Percentiles rank a stretch among this genome's conserved stretches.
Conservation (phyloP, 129 eudicot species). For the Tagetes erecta region DNA sequence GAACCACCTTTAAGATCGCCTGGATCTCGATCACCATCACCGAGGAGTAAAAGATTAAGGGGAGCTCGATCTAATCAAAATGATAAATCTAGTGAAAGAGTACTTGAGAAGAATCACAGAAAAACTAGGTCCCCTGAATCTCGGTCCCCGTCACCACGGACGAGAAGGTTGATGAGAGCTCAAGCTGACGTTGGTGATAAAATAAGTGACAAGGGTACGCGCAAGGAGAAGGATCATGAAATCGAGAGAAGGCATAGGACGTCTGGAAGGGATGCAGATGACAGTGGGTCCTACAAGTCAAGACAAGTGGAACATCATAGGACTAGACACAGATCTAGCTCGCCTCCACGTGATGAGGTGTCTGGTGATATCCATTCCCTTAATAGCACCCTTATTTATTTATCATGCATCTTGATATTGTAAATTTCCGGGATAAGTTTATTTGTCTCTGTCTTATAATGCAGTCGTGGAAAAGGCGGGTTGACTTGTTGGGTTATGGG, state of each 20-base stretch:
- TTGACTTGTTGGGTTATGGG: background rate
- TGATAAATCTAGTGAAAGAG: slow-evolving; percentile 40
- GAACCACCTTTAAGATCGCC: slow-evolving; percentile 44
- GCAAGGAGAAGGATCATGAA: slow-evolving; percentile 50
- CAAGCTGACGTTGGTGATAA: slow-evolving; percentile 53
- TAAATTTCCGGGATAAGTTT: background rate
- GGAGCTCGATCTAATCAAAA: slow-evolving; percentile 43
- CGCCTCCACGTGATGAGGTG: slow-evolving; percentile 89
- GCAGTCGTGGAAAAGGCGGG: background rate
- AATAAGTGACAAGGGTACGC: slow-evolving; percentile 52
- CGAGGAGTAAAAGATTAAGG: slow-evolving; percentile 42
- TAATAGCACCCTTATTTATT: slow-evolving; percentile 4
- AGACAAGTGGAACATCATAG: slow-evolving; percentile 56
- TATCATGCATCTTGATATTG: slow-evolving; percentile 3
- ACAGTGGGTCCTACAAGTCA: slow-evolving; percentile 58
- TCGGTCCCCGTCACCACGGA: slow-evolving; percentile 71
- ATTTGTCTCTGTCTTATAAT: slow-evolving; percentile 2
- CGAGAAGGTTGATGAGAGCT: slow-evolving; percentile 63
- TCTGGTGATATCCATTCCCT: slow-evolving; percentile 83
- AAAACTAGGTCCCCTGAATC: slow-evolving; percentile 49
- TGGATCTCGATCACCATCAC: slow-evolving; percentile 53
- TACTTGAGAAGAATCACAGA: slow-evolving; percentile 28
- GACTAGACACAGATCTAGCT: slow-evolving; percentile 58
- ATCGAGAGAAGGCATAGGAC: slow-evolving; percentile 50
- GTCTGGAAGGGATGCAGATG: slow-evolving; percentile 52